Conservation (phyloP, 2,329 filamentous ascomycete genomes). For the Ampelomyces quisqualis region DNA sequence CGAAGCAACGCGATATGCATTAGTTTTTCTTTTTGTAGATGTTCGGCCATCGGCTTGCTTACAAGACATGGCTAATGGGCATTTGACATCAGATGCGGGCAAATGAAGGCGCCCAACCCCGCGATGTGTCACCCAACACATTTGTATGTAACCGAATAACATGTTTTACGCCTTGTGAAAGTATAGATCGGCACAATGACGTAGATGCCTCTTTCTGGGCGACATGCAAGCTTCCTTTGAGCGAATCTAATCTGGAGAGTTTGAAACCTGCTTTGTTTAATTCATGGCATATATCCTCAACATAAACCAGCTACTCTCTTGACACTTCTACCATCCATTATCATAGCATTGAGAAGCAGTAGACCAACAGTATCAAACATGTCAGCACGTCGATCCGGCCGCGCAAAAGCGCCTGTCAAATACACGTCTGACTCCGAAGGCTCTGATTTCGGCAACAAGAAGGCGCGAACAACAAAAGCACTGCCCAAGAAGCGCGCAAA, state of each 20-base stretch:
- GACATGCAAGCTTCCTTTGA: conserved; percentile 7
- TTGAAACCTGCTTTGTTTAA: conserved; percentile 9
- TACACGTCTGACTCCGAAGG: conserved; percentile 16
- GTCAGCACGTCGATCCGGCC: conserved; percentile 14
- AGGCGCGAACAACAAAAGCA: conserved; percentile 6
- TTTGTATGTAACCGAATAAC: neutral
- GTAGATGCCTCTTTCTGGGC: conserved; percentile 7
- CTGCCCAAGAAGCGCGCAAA: conserved; percentile 10
- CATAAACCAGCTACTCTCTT: neutral
- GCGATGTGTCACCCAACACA: conserved; percentile 1
- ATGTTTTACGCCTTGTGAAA: conserved; percentile 1
- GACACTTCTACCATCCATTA: neutral
- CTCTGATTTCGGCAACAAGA: conserved; percentile 13
- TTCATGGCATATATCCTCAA: conserved; percentile 3
- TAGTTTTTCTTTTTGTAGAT: no score
- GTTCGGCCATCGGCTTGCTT: no score
- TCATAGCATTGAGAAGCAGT: neutral
- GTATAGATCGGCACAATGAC: conserved; percentile 14
- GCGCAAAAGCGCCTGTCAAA: conserved; percentile 17
- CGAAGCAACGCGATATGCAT: no score
- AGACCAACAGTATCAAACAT: conserved; percentile 6
- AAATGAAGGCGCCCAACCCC: conserved; percentile 1
- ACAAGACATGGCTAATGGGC: no score
- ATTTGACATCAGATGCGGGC: no score
- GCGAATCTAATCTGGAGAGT: conserved; percentile 8